phyloP scores from a whole-genome alignment of 306 rosid species.

The Vigna mungo region DNA sequence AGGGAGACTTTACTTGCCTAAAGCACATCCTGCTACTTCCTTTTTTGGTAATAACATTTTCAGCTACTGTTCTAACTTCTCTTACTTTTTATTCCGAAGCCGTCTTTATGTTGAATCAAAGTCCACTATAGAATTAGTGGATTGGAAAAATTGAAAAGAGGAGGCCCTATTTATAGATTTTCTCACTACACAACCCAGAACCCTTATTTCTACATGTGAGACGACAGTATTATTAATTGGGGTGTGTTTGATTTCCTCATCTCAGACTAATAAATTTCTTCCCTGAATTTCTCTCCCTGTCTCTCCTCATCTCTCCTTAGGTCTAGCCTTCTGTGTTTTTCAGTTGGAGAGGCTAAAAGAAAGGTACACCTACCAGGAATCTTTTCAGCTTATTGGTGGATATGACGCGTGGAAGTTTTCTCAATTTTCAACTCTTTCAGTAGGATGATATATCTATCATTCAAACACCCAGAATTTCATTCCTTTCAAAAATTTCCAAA shows the following conservation, averaged over 20 bases:
- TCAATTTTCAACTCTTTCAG: slow-evolving; percentile 32
- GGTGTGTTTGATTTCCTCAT: slow-evolving; percentile 32
- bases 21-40: slow-evolving; percentile 16
- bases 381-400: slow-evolving; percentile 34
- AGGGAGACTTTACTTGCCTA: slow-evolving; percentile 28
- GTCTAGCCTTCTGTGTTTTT: slow-evolving; percentile 30
- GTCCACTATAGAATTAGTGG: background rate
- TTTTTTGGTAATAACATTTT: slow-evolving; percentile 22
- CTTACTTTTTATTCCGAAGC: slow-evolving; percentile 48
- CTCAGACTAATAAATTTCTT: background rate
- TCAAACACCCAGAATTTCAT: slow-evolving; percentile 29
- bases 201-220: slow-evolving; percentile 18
- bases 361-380: slow-evolving; percentile 32
- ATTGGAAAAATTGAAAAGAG: background rate
- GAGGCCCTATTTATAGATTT: slow-evolving; percentile 20
- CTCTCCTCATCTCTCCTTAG: slow-evolving; percentile 31
- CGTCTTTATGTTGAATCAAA: slow-evolving; percentile 49
- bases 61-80: slow-evolving; percentile 37
- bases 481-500: background rate
- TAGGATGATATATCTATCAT: slow-evolving; percentile 11
- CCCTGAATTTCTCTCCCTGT: slow-evolving; percentile 30
- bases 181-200: slow-evolving; percentile 31
- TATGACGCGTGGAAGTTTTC: slow-evolving; percentile 31
- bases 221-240: background rate
- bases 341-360: background rate